Base-by-base conservation (phyloP, 225 moss, liverwort and hornwort genomes). In the Sphagnum tenellum region DNA sequence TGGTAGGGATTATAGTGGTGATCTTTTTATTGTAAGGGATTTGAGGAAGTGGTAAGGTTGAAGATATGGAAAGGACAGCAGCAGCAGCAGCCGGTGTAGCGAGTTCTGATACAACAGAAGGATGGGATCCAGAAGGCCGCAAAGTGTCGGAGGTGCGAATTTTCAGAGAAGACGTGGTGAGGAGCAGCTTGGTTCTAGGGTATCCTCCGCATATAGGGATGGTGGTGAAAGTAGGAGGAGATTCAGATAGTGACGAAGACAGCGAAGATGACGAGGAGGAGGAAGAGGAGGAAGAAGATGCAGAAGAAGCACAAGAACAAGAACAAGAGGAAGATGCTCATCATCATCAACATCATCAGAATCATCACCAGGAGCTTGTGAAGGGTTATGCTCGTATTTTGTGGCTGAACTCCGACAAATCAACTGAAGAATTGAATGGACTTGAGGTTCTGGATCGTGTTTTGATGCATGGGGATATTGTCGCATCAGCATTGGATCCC, bases 381-480 rank as follows among this genome's bases (percentile, higher is more conserved):
- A 89, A 84, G 57, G 98, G 98, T n/a, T 77, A 73, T 46, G 98
- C 93, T 9, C 85, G 89, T 64, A 78, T 98, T 56, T 85, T 90
- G 62, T 98, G 98, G 98, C 79, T 90, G 14, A 89, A 84, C 57
- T 74, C 86, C 44, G 76, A 88, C 8, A 83, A 89, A 64, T 69
- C 88, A 46, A 84, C 82, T n/a, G 90, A 89, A 69, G 89, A 86
- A 57, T 71, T 98, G 60, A 74, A 67, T 59, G 93, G 93, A 47
- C 67, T 98, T 57, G 67, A 74, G 67, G 87, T 98, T 4, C 71
- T 98, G 60, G 98, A 98, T 67, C 87, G 98, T 44, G 85, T 89
- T 46, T 98, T 93, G 57, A 73, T 93, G 74, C 93, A 93, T 69
- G 98, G 93, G 6, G 98, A 98, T 61, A 82, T 90, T 29, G 93